phyloP scores from a whole-genome alignment of 352 stramenopile genomes.

The Phytophthora idaei region DNA sequence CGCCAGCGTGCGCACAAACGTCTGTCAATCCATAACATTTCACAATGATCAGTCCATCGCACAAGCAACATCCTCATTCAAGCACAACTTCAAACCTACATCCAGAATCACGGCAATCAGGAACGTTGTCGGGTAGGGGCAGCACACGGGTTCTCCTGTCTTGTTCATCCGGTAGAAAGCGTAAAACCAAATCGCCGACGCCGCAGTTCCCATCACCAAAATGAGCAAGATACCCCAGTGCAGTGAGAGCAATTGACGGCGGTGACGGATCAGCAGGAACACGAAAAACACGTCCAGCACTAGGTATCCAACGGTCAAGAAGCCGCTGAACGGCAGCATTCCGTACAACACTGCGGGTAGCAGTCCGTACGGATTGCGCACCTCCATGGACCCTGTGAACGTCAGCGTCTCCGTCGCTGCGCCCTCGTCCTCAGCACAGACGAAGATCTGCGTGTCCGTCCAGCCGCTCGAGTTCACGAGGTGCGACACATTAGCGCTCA shows the following conservation, averaged over 20 bases:
- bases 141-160: constrained; percentile 89
- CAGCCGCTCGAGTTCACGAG: constrained; percentile 69
- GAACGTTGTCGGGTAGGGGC: constrained; percentile 87
- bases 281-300: constrained; percentile 82
- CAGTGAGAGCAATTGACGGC: constrained; percentile 73
- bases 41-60: constrained; percentile 13
- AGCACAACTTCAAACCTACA: constrained; percentile 42
- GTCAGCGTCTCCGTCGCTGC: constrained; percentile 51
- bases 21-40: constrained; percentile 37
- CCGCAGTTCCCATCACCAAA: constrained; percentile 72
- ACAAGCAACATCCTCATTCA: neutral
- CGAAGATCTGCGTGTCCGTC: constrained; percentile 83
- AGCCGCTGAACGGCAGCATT: constrained; percentile 83
- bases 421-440: constrained; percentile 66
- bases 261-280: constrained; percentile 71
- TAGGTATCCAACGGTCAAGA: constrained; percentile 77
- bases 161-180: constrained; percentile 90
- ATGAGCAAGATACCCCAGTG: constrained; percentile 87
- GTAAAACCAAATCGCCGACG: constrained; percentile 76
- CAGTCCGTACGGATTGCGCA: constrained; percentile 84
- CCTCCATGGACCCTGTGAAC: constrained; percentile 75
- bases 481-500: constrained; percentile 61
- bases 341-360: constrained; percentile 84
- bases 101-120: constrained; percentile 84
- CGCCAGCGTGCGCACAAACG: constrained; percentile 82